Evolutionary conservation across 2,329 filamentous ascomycete species (phyloP).

Genomic region (Diaporthe sp.): DNA sequence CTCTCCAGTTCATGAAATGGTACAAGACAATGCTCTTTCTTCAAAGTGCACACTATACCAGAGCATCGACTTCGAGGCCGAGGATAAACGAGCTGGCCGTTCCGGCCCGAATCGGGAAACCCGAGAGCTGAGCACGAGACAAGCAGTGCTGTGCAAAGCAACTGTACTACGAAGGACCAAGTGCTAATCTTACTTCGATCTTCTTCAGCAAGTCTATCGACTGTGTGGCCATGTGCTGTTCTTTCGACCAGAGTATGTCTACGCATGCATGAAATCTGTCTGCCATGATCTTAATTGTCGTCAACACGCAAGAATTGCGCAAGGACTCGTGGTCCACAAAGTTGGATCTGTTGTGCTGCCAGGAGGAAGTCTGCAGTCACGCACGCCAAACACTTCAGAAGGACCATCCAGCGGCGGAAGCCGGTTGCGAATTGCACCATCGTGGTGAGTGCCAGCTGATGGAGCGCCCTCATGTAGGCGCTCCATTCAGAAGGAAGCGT

Average conservation of each 20-base stretch:
- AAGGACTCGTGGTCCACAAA: background rate
- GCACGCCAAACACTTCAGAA: background rate
- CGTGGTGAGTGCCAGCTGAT: background rate
- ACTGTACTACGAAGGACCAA: background rate
- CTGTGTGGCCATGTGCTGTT: background rate
- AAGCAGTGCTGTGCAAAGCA: background rate
- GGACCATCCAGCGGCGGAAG: background rate
- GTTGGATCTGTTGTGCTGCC: background rate
- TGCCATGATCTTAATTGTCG: background rate
- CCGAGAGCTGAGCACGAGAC: background rate
- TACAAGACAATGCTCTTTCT: too few species aligned
- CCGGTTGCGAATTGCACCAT: background rate
- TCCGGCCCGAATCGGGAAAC: constrained; percentile 6
- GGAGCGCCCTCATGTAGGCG: background rate
- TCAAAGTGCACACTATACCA: background rate
- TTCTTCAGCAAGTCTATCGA: background rate
- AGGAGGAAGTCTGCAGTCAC: too few species aligned
- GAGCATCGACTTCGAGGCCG: background rate
- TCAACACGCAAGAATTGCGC: background rate
- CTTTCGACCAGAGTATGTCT: background rate
- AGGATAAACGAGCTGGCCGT: background rate
- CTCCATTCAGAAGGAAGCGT: background rate
- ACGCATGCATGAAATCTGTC: background rate
- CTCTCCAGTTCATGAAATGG: background rate
- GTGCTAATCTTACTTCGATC: background rate